Base-by-base conservation (phyloP, 164 flowering plant genomes). In the Stephania yunnanensis region DNA sequence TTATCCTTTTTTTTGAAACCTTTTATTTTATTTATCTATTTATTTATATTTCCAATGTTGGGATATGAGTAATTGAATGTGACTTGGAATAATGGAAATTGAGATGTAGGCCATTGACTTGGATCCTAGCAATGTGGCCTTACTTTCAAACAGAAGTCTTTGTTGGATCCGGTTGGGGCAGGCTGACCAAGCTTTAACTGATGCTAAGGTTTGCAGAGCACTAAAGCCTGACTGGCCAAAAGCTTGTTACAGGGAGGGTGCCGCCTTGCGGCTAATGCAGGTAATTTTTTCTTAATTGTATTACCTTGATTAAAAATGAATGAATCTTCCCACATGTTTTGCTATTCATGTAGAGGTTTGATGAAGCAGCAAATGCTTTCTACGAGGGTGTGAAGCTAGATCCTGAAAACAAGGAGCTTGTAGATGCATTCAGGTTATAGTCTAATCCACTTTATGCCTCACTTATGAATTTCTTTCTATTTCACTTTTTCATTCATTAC, bases 321-420 rank as follows among this genome's bases (percentile, higher is more conserved):
- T 17, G 22, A 58, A 17, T 58, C 65, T 20, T 72, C 31, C 11
- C 53, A 30, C 25, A 20, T 46, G 9, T 13, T 58, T 44, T 58
- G 20, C 45, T 78, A 68, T 52, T 45, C 31, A 73, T 83, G 75
- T 89, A 96, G 99, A 89, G 82, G 80, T 96, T 92, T 83, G 98
- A 96, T 42, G 98, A 94, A 75, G 97, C 98, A 71, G 99, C 99
- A 68, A 92, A 86, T 88, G 86, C 97, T 64, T 96, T 96, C 78
- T 96, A 93, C 65, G 98, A 96, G 78, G 99, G 98, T n/a, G 92
- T 96, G 42, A 76, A 69, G 83, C 90, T 92, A 50, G 90, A 87
- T 77, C 99, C 99, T 74, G 98, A 96, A 78, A 96, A 86, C 81
- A 87, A 78, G 87, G 98, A 91, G 83, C 94, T 96, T 46, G 92